Base-by-base conservation (phyloP, 1,139 yeast species). In the Kurtzmaniella quercitrusa region DNA sequence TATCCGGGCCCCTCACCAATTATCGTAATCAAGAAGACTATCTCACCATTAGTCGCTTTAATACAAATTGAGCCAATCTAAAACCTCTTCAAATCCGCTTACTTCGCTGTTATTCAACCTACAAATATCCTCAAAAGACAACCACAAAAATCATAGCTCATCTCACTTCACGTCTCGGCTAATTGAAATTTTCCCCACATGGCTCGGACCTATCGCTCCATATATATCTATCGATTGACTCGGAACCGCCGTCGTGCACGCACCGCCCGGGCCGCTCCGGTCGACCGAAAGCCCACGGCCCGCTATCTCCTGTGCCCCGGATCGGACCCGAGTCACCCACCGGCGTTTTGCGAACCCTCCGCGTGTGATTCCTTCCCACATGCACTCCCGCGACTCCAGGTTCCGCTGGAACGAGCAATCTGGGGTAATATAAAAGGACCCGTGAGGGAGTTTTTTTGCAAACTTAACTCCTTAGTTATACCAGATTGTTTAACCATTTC, bases 391-490 rank as follows among this genome's bases (percentile, higher is more conserved):
- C n/a, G 37, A 30, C 37, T 20, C 37, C 37, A 34, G 16, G 23
- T 19, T 34, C 37, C 37, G 37, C 22, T 34, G 23, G 37, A 34
- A 34, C 37, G 37, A 34, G 37, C 37, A 34, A 34, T 34, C 37
- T n/a, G 37, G 37, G 37, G 37, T 34, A 34, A 34, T 34, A 34
- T 19, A 34, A 17, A 34, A 34, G 22, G 37, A 14, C 15, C 15
- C 23, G 15, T 8, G 8, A 34, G 15, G 37, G 37, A 34, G 15
- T 34, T 19, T 15, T 12, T 16, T 26, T 5, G n/a, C n/a, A n/a
- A n/a, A n/a, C n/a, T 3, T 26, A 3, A 9, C 30, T 26, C 30
- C 5, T 11, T 11, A 14, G 12, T 33, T 16, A 33, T n/a, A 32
- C 11, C 19, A 33, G 19, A 17, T 33, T 33, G 15, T 15, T 32